Evolutionary conservation across 2,329 filamentous ascomycete genomes (phyloP).

Genomic region (Colletotrichum camelliae): DNA sequence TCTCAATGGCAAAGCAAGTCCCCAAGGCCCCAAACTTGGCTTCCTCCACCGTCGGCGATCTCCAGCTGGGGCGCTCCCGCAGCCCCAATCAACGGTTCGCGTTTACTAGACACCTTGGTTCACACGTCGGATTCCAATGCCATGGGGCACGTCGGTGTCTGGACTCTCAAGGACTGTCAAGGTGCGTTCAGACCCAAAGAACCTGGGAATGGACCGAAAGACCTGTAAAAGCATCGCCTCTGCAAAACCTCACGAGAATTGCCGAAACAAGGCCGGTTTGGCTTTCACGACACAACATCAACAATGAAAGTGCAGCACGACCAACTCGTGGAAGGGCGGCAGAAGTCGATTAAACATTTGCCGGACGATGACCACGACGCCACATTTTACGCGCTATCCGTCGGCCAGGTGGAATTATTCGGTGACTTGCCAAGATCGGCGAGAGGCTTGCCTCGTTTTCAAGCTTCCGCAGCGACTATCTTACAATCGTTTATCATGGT

Average conservation of each 20-base stretch:
- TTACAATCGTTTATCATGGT: not conserved
- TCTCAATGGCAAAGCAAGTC: not conserved
- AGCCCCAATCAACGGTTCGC: constrained; percentile 3
- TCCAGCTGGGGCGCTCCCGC: not conserved
- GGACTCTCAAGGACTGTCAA: not conserved
- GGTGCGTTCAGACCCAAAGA: not conserved
- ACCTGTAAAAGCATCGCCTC: not conserved
- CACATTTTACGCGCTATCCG: not conserved
- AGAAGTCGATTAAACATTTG: not conserved
- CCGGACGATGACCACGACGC: not conserved
- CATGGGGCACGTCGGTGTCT: not conserved
- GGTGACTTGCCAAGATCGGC: constrained; percentile 1
- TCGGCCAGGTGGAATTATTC: not conserved
- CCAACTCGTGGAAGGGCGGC: not conserved
- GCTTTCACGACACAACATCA: not conserved
- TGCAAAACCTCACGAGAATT: not conserved
- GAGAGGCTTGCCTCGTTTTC: not conserved
- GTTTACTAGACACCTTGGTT: not conserved
- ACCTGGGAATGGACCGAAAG: not conserved
- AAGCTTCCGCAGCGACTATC: not conserved
- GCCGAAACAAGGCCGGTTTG: not conserved
- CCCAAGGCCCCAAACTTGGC: constrained; percentile 3
- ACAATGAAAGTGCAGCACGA: not conserved
- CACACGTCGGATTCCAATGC: not conserved
- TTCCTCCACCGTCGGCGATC: constrained; percentile 9